Evolutionary conservation across 805 yeast genomes (phyloP).

Genomic region (Yarrowia porcina): DNA sequence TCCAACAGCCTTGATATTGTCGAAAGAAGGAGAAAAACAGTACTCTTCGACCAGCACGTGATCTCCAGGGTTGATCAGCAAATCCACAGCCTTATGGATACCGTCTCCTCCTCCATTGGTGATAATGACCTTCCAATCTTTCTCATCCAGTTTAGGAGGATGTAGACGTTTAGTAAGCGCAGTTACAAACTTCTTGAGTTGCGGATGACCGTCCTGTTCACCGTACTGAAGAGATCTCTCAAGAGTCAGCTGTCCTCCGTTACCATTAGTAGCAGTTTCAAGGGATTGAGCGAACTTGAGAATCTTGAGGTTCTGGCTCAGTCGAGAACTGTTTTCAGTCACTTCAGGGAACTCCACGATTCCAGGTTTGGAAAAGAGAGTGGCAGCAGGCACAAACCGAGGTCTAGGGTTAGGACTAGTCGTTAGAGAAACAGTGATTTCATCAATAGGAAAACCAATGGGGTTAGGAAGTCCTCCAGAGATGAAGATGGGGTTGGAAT

Average conservation of each 20-base stretch:
- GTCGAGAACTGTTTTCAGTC: not conserved
- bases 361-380: not conserved
- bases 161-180: not conserved
- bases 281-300: not conserved
- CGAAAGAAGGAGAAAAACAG: slow-evolving; percentile 71
- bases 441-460: slow-evolving; percentile 3
- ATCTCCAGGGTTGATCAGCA: slow-evolving; percentile 27
- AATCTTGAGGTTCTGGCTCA: slow-evolving; percentile 13
- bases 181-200: slow-evolving; percentile 2
- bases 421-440: not conserved
- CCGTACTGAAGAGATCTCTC: slow-evolving; percentile 24
- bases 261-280: not conserved
- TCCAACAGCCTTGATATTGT: slow-evolving; percentile 61
- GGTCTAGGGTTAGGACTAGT: slow-evolving; percentile 2
- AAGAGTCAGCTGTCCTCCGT: slow-evolving; percentile 4
- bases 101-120: slow-evolving; percentile 27
- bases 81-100: slow-evolving; percentile 16
- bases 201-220: slow-evolving; percentile 6
- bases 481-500: slow-evolving; percentile 6
- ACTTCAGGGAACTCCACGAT: slow-evolving; percentile 1
- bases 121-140: slow-evolving; percentile 14
- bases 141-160: slow-evolving; percentile 14
- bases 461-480: slow-evolving; percentile 20
- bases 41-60: slow-evolving; percentile 67
- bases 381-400: slow-evolving; percentile 7